phyloP scores from a whole-genome alignment of 331 rosid species.

The Acacia pycnantha region DNA sequence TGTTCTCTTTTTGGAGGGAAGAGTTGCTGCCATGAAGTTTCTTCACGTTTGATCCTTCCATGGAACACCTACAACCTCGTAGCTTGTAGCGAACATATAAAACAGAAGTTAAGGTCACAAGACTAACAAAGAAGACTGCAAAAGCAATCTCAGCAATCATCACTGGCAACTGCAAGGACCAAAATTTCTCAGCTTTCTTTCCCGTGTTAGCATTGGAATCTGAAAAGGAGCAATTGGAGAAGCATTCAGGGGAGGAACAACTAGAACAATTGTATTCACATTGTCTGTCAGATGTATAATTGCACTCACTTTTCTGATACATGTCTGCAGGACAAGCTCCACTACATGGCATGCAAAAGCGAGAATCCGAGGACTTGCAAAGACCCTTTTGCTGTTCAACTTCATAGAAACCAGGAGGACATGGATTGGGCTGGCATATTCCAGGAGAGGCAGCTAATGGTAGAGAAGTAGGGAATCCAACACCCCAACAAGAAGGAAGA shows the following conservation, averaged over 20 bases:
- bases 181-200: slow-evolving; percentile 58
- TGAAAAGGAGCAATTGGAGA: slow-evolving; percentile 61
- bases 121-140: slow-evolving; percentile 60
- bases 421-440: slow-evolving; percentile 62
- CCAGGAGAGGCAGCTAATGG: slow-evolving; percentile 79
- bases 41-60: slow-evolving; percentile 40
- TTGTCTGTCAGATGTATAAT: slow-evolving; percentile 51
- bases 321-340: slow-evolving; percentile 65
- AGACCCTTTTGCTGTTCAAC: slow-evolving; percentile 40
- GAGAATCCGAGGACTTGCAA: slow-evolving; percentile 56
- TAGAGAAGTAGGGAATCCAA: slow-evolving; percentile 73
- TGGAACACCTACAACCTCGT: slow-evolving; percentile 64
- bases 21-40: slow-evolving; percentile 39
- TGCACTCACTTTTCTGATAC: slow-evolving; percentile 60
- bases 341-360: slow-evolving; percentile 73
- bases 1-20: slow-evolving; percentile 54
- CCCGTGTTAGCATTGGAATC: slow-evolving; percentile 29
- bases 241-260: slow-evolving; percentile 68
- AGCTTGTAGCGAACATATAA: slow-evolving; percentile 76
- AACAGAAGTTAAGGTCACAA: slow-evolving; percentile 64
- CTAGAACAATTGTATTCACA: slow-evolving; percentile 83
- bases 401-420: slow-evolving; percentile 73
- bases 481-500: slow-evolving; percentile 89
- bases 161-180: slow-evolving; percentile 82
- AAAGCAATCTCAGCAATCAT: slow-evolving; percentile 78